Percentiles rank a stretch among this genome's conserved stretches.
phyloP scores from a whole-genome alignment of 305 asterid species.

The Solanum hybrid region DNA sequence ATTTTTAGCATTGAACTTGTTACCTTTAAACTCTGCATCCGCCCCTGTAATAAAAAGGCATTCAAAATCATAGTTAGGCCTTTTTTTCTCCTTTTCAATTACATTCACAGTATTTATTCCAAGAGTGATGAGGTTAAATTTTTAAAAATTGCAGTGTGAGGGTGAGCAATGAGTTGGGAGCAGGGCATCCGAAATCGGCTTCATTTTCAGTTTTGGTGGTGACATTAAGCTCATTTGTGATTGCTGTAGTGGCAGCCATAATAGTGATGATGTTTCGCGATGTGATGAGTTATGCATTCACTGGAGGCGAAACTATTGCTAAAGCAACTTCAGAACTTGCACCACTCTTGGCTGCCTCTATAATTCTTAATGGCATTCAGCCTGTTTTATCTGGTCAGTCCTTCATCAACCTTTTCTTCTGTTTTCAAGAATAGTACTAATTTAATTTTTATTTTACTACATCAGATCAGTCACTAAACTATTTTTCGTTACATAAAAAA shows the following conservation, averaged over 20 bases:
- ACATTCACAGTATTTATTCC: neutral
- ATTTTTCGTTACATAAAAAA: neutral
- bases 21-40: neutral
- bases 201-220: constrained; percentile 51
- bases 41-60: neutral
- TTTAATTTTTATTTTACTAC: neutral
- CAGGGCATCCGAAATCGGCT: constrained; percentile 74
- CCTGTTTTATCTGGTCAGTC: constrained; percentile 68
- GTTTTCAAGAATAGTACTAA: neutral
- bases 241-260: constrained; percentile 26
- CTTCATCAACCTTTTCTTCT: neutral
- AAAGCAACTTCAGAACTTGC: constrained; percentile 54
- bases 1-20: neutral
- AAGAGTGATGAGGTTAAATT: neutral
- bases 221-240: constrained; percentile 27
- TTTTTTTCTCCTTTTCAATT: neutral
- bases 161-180: constrained; percentile 76
- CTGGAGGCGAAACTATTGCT: constrained; percentile 48
- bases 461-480: neutral
- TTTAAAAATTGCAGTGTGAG: constrained; percentile 31
- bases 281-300: constrained; percentile 47
- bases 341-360: constrained; percentile 46
- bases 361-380: constrained; percentile 62
- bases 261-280: constrained; percentile 29
- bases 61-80: neutral